These are phyloP conservation scores for Penicillium sp. DNA, from an alignment of 2,329 filamentous ascomycete species.

Conservation along the genomic window DNA sequence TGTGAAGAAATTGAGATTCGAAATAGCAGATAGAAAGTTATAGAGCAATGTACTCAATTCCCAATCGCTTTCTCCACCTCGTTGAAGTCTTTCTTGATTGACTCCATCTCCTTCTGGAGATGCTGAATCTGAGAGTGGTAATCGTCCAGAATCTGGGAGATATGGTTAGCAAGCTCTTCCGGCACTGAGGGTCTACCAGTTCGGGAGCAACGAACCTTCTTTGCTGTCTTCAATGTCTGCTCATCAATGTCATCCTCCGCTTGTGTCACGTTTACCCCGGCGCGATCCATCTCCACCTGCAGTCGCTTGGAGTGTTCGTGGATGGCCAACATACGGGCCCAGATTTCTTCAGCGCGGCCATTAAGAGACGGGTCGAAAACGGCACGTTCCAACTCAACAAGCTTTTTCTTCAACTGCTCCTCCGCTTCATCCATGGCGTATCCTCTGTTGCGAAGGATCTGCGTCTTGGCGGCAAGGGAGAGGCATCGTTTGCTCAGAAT, in stretches of 20 bases:
- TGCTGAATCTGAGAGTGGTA: slow-evolving; percentile 55
- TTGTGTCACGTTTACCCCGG: slow-evolving; percentile 46
- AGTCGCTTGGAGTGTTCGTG: slow-evolving; percentile 59
- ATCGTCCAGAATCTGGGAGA: slow-evolving; percentile 50
- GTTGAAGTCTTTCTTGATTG: slow-evolving; percentile 60
- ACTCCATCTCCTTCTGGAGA: slow-evolving; percentile 60
- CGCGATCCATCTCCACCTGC: slow-evolving; percentile 60
- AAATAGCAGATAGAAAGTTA: slow-evolving; percentile 9
- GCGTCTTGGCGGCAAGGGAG: slow-evolving; percentile 63
- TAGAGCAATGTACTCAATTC: slow-evolving; percentile 16
- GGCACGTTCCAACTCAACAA: slow-evolving; percentile 57
- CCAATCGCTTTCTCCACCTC: slow-evolving; percentile 51
- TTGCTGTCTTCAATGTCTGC: slow-evolving; percentile 58
- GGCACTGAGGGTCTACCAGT: slow-evolving; percentile 29
- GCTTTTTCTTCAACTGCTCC: slow-evolving; percentile 62
- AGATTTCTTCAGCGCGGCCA: slow-evolving; percentile 64
- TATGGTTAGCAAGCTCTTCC: slow-evolving; percentile 13
- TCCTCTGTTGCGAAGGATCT: slow-evolving; percentile 62
- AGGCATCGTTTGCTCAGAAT: slow-evolving; percentile 61
- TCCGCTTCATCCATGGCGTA: slow-evolving; percentile 66
- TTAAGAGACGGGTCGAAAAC: slow-evolving; percentile 61
- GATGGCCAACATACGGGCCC: slow-evolving; percentile 65
- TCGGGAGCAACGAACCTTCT: slow-evolving; percentile 52
- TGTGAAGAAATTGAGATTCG: slow-evolving; percentile 10
- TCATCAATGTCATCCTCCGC: slow-evolving; percentile 54